Evolutionary conservation across 2,329 filamentous ascomycete genomes (phyloP).

Genomic region (Claviceps sorghi): DNA sequence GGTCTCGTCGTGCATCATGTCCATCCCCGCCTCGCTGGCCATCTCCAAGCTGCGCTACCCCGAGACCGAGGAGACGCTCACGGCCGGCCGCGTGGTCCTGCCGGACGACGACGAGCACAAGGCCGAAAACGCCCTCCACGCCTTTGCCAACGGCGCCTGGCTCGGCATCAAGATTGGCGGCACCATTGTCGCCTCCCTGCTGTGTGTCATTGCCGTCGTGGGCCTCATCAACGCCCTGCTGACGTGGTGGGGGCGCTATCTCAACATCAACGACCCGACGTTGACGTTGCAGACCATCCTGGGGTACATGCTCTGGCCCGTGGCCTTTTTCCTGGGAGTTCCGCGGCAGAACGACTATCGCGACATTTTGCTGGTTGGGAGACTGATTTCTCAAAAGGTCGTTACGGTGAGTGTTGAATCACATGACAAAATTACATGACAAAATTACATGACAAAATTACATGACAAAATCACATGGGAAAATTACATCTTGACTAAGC

Average conservation of each 20-base stretch:
- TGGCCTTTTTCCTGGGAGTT: conserved; percentile 71
- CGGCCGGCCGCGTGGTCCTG: conserved; percentile 65
- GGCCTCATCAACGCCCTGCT: conserved; percentile 61
- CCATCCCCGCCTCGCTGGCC: conserved; percentile 78
- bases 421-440: too few species aligned
- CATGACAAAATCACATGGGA: too few species aligned
- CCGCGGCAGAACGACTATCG: conserved; percentile 44
- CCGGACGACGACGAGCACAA: conserved; percentile 65
- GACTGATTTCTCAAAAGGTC: conserved; percentile 73
- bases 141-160: conserved; percentile 74
- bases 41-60: conserved; percentile 83
- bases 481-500: too few species aligned
- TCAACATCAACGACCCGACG: conserved; percentile 55
- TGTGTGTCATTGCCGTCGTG: conserved; percentile 70
- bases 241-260: conserved; percentile 71
- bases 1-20: conserved; percentile 89
- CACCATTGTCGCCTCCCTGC: conserved; percentile 65
- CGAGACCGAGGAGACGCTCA: conserved; percentile 74
- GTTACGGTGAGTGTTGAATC: conserved; percentile 46
- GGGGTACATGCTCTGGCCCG: conserved; percentile 63
- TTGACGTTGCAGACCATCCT: conserved; percentile 60
- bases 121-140: conserved; percentile 69
- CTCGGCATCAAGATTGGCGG: conserved; percentile 74
- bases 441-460: too few species aligned
- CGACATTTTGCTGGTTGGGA: conserved; percentile 55